Percentiles rank a stretch among this genome's conserved stretches.
Evolutionary conservation across 768 basidiomycete species (phyloP).

Genomic region (Scleroderma bovista): DNA sequence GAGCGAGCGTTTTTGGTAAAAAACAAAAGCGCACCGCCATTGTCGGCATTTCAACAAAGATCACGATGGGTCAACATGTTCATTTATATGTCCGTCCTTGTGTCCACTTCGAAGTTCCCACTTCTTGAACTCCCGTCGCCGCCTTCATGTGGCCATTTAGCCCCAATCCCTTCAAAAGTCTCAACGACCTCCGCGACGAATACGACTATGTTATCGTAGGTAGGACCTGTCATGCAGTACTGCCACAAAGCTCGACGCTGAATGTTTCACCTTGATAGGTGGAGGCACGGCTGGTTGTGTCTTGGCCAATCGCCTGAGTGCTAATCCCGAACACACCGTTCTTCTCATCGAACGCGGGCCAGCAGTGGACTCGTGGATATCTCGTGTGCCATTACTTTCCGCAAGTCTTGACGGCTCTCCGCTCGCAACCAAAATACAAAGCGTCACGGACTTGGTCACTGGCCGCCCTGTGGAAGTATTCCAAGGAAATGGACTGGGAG

Average conservation of each 20-base stretch:
- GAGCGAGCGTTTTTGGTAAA: no score
- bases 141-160: conserved; percentile 4
- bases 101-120: no score
- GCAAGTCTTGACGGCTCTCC: conserved; percentile 10
- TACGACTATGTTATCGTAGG: conserved; percentile 5
- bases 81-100: no score
- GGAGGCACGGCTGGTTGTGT: conserved; percentile 40
- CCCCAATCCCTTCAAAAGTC: neutral
- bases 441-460: conserved; percentile 2
- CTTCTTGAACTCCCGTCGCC: no score
- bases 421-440: neutral
- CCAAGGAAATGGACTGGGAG: conserved; percentile 34
- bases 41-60: no score
- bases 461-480: conserved; percentile 10
- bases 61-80: no score
- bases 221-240: neutral
- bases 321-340: conserved; percentile 23
- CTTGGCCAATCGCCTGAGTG: conserved; percentile 34
- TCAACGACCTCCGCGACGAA: neutral
- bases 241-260: no score
- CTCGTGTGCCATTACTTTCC: conserved; percentile 29
- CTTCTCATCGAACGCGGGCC: conserved; percentile 33
- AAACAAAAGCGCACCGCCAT: no score
- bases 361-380: conserved; percentile 20
- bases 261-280: neutral